These are phyloP conservation scores for Simplicillium sp. DNA, from an alignment of 2,329 filamentous ascomycete species.

Conservation along the genomic window DNA sequence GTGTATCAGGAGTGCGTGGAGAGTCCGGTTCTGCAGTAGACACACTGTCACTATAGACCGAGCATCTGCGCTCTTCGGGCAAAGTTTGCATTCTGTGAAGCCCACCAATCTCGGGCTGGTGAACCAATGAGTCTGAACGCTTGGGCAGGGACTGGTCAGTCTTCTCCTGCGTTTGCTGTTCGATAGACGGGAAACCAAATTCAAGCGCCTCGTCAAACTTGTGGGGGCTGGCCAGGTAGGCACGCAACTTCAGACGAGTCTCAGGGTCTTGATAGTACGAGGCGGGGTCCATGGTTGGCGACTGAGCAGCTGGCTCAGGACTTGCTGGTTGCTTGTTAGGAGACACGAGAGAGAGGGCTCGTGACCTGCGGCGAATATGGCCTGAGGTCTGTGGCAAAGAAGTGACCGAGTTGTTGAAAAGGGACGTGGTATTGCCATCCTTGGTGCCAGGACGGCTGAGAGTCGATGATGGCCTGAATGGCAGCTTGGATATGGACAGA, in stretches of 20 bases:
- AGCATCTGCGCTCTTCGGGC: slow-evolving; percentile 47
- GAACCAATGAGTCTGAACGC: slow-evolving; percentile 5
- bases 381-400: slow-evolving; percentile 16
- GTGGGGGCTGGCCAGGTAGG: slow-evolving; percentile 79
- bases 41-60: slow-evolving; percentile 43
- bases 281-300: slow-evolving; percentile 52
- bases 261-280: slow-evolving; percentile 88
- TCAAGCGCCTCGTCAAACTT: slow-evolving; percentile 97
- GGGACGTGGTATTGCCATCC: slow-evolving; percentile 20
- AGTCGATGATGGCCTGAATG: slow-evolving; percentile 46
- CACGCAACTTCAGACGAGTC: slow-evolving; percentile 73
- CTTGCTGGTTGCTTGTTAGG: slow-evolving; percentile 28
- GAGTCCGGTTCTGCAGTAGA: slow-evolving; percentile 51
- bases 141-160: slow-evolving; percentile 6
- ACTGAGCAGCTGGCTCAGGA: slow-evolving; percentile 11
- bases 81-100: slow-evolving; percentile 36
- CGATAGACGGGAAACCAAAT: slow-evolving; percentile 74
- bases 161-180: slow-evolving; percentile 21
- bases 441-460: slow-evolving; percentile 37
- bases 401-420: slow-evolving; percentile 9
- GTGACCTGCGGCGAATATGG: slow-evolving; percentile 41
- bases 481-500: slow-evolving; percentile 58
- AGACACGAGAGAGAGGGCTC: slow-evolving; percentile 44
- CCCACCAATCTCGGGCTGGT: neutral
- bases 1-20: slow-evolving; percentile 43